Conservation (phyloP, 2,329 filamentous ascomycete genomes). For the Claviceps digitariae region DNA sequence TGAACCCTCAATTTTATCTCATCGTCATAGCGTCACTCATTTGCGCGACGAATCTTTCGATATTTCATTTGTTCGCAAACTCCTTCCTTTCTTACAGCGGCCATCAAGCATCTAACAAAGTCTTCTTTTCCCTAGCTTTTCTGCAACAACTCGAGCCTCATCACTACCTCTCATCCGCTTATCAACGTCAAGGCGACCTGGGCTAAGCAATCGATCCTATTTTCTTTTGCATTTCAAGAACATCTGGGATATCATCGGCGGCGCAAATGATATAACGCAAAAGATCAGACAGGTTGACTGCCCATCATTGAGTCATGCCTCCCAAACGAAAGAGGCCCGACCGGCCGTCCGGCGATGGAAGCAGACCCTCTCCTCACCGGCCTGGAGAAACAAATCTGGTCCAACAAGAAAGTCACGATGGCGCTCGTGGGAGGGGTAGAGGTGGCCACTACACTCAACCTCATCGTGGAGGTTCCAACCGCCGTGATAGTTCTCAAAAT, state of each 20-base stretch:
- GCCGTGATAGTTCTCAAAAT: conserved; percentile 37
- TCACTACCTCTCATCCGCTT: neutral
- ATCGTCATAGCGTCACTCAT: neutral
- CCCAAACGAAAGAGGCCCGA: conserved; percentile 47
- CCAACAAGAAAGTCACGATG: conserved; percentile 44
- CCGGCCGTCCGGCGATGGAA: conserved; percentile 32
- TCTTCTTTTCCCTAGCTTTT: neutral
- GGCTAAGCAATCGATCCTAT: neutral
- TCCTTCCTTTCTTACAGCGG: neutral
- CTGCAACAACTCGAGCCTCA: neutral
- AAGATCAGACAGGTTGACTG: conserved; percentile 5
- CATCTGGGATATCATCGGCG: neutral
- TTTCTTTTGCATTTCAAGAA: neutral
- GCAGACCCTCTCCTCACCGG: conserved; percentile 48
- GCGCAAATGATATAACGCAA: conserved; percentile 23
- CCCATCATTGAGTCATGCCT: conserved; percentile 30
- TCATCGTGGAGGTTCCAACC: conserved; percentile 32
- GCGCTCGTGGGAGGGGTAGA: conserved; percentile 29
- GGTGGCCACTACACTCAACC: conserved; percentile 27
- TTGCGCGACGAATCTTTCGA: neutral
- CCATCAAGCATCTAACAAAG: neutral
- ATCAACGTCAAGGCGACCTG: neutral
- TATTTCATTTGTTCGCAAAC: neutral
- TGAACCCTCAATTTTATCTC: neutral
- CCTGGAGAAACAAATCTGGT: conserved; percentile 41